Percentiles rank a stretch among this genome's conserved stretches.
Conservation (phyloP, 2,329 filamentous ascomycete genomes). For the Cephalotrichum gorgonifer region DNA sequence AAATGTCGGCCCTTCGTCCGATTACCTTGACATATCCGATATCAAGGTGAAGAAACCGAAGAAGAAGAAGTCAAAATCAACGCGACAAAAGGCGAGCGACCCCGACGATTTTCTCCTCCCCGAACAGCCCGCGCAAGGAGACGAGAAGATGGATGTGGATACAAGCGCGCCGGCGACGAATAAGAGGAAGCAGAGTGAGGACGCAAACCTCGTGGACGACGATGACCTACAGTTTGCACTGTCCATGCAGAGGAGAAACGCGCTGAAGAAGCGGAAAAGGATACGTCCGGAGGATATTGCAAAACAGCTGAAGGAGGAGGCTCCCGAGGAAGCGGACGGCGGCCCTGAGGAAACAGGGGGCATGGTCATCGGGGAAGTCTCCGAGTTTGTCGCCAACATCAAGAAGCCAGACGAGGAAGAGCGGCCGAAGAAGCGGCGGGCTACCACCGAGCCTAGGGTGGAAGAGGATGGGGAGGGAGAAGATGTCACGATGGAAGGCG, state of each 20-base stretch:
- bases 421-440: slow-evolving; percentile 30
- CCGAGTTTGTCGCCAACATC: slow-evolving; percentile 84
- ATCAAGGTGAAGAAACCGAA: slow-evolving; percentile 93
- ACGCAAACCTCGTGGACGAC: slow-evolving; percentile 72
- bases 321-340: slow-evolving; percentile 33
- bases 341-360: slow-evolving; percentile 36
- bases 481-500: slow-evolving; percentile 20
- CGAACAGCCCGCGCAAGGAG: slow-evolving; percentile 11
- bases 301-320: slow-evolving; percentile 57
- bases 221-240: slow-evolving; percentile 84
- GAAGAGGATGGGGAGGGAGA: slow-evolving; percentile 13
- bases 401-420: slow-evolving; percentile 50
- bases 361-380: slow-evolving; percentile 89
- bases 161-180: slow-evolving; percentile 28
- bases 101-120: slow-evolving; percentile 46
- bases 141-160: slow-evolving; percentile 68
- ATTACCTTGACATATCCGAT: slow-evolving; percentile 79
- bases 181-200: slow-evolving; percentile 55
- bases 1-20: slow-evolving; percentile 40
- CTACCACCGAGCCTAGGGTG: slow-evolving; percentile 21
- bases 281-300: slow-evolving; percentile 79
- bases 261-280: slow-evolving; percentile 87
- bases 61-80: slow-evolving; percentile 78
- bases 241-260: slow-evolving; percentile 69
- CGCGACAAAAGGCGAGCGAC: slow-evolving; percentile 57